These are phyloP conservation scores for Hydnomerulius pinastri DNA, from an alignment of 768 basidiomycete species.

Conservation along the genomic window DNA sequence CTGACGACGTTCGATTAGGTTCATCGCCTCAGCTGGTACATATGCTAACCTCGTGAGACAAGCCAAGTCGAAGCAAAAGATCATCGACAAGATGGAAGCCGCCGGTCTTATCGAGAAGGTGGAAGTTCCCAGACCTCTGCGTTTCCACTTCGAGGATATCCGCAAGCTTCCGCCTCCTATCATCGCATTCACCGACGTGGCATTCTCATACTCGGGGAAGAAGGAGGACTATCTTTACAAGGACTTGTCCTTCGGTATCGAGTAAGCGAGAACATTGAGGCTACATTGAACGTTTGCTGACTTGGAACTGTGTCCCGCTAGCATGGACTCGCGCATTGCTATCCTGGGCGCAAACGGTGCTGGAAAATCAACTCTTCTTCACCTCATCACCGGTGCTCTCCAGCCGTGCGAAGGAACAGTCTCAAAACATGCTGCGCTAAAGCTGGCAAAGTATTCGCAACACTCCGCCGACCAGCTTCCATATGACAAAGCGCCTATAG, in stretches of 20 bases:
- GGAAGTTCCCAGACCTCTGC: constrained; percentile 68
- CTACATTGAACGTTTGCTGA: constrained; percentile 7
- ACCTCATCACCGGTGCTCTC: constrained; percentile 83
- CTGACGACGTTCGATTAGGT: constrained; percentile 45
- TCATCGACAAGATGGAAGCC: constrained; percentile 99
- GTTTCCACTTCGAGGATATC: constrained; percentile 97
- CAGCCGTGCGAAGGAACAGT: constrained; percentile 85
- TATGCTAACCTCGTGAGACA: constrained; percentile 99
- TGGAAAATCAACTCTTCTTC: constrained; percentile 89
- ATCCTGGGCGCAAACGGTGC: constrained; percentile 97
- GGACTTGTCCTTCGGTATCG: constrained; percentile 94
- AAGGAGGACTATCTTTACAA: constrained; percentile 86
- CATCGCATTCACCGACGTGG: constrained; percentile 93
- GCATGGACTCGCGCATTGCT: constrained; percentile 93
- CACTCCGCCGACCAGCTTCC: constrained; percentile 98
- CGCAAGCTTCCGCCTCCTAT: constrained; percentile 94
- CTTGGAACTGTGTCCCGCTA: constrained; percentile 27
- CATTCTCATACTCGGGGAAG: constrained; percentile 93
- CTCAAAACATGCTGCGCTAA: constrained; percentile 85
- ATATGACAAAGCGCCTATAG: constrained; percentile 86
- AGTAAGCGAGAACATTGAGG: constrained; percentile 53
- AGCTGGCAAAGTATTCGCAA: constrained; percentile 98
- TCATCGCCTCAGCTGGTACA: constrained; percentile 99
- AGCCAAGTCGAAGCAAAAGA: constrained; percentile 99
- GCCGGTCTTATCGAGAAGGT: constrained; percentile 95